Conservation (phyloP, 139 green algal genomes). For the Haematococcus lacustris region DNA sequence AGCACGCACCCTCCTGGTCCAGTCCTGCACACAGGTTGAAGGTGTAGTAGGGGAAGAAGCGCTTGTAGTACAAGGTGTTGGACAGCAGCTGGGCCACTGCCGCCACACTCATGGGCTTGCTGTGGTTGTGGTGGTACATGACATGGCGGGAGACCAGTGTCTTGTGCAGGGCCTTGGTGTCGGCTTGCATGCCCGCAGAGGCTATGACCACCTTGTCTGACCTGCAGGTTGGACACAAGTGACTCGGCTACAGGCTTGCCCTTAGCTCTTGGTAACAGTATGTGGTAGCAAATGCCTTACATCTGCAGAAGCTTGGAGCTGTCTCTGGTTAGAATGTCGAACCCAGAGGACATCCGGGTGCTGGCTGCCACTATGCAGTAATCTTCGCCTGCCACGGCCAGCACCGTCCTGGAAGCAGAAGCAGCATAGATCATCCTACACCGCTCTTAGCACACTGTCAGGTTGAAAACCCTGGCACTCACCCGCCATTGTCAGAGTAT, state of each 20-base stretch:
- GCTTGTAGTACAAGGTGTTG: constrained; percentile 95
- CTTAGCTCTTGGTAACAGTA: neutral
- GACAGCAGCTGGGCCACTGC: constrained; percentile 91
- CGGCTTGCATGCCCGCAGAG: constrained; percentile 85
- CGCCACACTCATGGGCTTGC: constrained; percentile 76
- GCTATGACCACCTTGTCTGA: constrained; percentile 76
- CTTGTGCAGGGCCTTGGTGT: constrained; percentile 89
- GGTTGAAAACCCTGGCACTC: neutral
- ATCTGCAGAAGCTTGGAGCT: constrained; percentile 76
- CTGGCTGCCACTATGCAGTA: constrained; percentile 93
- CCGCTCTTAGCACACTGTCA: neutral
- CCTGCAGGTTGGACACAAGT: constrained; percentile 3
- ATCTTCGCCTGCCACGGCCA: constrained; percentile 89
- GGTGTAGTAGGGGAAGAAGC: constrained; percentile 99
- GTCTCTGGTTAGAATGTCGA: constrained; percentile 86
- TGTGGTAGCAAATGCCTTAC: constrained; percentile 39
- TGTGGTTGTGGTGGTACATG: constrained; percentile 85
- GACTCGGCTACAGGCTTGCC: neutral
- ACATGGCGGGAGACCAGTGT: constrained; percentile 61
- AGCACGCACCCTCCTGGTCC: constrained; percentile 81
- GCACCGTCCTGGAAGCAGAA: constrained; percentile 62
- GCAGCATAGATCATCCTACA: constrained; percentile 17
- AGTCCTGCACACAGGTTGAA: constrained; percentile 94
- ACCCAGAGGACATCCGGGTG: constrained; percentile 93
- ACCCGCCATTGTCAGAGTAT: constrained; percentile 74